These are phyloP conservation scores for Fusarium euwallaceae DNA, from an alignment of 2,329 filamentous ascomycete species.

Conservation along the genomic window DNA sequence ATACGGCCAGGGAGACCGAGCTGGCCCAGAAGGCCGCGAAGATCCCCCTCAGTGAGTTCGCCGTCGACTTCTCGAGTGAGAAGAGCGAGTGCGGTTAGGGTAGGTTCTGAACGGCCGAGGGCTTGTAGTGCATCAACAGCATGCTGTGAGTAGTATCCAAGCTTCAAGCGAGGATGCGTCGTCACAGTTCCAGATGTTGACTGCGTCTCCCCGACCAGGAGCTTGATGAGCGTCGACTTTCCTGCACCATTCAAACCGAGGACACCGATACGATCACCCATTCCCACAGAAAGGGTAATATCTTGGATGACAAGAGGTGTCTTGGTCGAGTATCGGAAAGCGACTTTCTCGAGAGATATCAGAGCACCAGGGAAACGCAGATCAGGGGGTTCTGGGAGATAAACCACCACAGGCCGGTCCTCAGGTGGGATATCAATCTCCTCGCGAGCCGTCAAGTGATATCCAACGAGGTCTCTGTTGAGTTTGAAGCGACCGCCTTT, in stretches of 20 bases:
- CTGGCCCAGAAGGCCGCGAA: conserved; percentile 74
- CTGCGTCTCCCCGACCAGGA: conserved; percentile 72
- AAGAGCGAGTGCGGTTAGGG: conserved; percentile 74
- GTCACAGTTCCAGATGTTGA: conserved; percentile 73
- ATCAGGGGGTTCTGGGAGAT: conserved; percentile 74
- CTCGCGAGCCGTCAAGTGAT: conserved; percentile 67
- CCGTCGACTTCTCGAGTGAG: conserved; percentile 68
- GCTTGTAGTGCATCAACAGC: conserved; percentile 77
- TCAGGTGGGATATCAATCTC: conserved; percentile 80
- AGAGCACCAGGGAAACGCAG: conserved; percentile 82
- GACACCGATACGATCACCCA: conserved; percentile 80
- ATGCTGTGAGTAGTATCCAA: conserved; percentile 86
- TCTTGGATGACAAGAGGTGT: conserved; percentile 66
- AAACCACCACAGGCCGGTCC: conserved; percentile 68
- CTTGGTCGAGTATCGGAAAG: conserved; percentile 71
- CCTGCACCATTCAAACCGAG: conserved; percentile 85
- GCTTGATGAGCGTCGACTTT: conserved; percentile 82
- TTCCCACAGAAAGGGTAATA: conserved; percentile 76
- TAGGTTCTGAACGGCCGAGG: conserved; percentile 61
- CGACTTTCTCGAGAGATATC: conserved; percentile 77
- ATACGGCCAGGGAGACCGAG: conserved; percentile 78
- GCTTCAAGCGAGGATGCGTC: conserved; percentile 75
- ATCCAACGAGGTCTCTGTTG: conserved; percentile 79
- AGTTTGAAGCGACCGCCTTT: conserved; percentile 84
- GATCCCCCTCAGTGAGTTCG: conserved; percentile 73